Evolutionary conservation across 345 rosid species (phyloP).

Genomic region (Arabidopsis suecica): DNA sequence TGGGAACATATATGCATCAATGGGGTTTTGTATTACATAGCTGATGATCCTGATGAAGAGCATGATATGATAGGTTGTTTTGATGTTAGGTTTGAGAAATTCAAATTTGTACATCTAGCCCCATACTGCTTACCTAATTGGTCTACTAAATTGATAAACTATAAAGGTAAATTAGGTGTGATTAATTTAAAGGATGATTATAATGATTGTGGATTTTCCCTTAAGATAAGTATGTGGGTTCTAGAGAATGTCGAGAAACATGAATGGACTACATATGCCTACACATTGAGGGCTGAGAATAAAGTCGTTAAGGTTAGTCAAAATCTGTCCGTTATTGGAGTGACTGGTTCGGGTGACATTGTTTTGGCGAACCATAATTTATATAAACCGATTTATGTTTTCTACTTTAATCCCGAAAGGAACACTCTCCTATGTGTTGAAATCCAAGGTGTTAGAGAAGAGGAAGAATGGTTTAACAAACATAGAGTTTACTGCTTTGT

Average conservation of each 20-base stretch:
- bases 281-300: not conserved
- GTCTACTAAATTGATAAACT: not conserved
- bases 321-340: not conserved
- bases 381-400: not conserved
- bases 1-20: not conserved
- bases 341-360: not conserved
- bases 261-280: not conserved
- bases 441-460: not conserved
- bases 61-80: not conserved
- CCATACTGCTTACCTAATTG: rapidly evolving
- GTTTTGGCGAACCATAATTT: not conserved
- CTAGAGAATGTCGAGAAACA: not conserved
- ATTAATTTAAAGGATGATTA: no score
- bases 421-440: not conserved
- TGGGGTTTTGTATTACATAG: not conserved
- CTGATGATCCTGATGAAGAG: no score
- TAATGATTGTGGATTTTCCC: not conserved
- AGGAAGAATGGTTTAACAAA: not conserved
- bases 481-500: not conserved
- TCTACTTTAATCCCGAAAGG: not conserved
- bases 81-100: not conserved
- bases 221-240: not conserved
- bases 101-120: not conserved
- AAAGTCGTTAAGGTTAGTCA: not conserved
- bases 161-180: not conserved